Percentiles rank a stretch among this genome's conserved stretches.
These are phyloP conservation scores for Kalmanozyma brasiliensis DNA, from an alignment of 1,284 basidiomycete species.

Conservation along the genomic window DNA sequence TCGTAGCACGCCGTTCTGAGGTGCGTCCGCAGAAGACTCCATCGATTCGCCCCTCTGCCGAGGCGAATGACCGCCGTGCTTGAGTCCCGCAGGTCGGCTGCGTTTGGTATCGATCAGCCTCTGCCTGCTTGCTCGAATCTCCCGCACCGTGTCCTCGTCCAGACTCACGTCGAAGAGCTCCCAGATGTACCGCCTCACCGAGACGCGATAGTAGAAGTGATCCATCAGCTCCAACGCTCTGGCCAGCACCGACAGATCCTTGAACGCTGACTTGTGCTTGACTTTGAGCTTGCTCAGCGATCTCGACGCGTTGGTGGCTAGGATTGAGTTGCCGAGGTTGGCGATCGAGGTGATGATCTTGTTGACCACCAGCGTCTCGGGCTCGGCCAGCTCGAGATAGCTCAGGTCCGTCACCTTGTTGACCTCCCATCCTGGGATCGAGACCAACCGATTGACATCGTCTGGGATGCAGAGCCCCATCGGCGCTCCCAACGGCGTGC, in stretches of 20 bases:
- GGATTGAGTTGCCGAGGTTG: constrained; percentile 93
- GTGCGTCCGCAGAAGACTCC: not conserved
- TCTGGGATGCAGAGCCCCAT: constrained; percentile 90
- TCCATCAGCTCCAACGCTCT: constrained; percentile 60
- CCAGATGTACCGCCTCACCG: constrained; percentile 88
- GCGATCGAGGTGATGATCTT: constrained; percentile 89
- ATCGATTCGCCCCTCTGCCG: constrained; percentile 15
- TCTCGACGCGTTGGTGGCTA: constrained; percentile 72
- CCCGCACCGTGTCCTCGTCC: constrained; percentile 38
- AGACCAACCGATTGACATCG: constrained; percentile 81
- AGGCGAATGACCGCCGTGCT: constrained; percentile 1
- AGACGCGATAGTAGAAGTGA: constrained; percentile 77
- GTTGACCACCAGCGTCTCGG: constrained; percentile 76
- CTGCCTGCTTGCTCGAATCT: constrained; percentile 24
- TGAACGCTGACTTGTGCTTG: constrained; percentile 51
- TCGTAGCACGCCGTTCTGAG: constrained; percentile 1
- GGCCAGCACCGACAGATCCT: constrained; percentile 47
- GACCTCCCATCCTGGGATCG: constrained; percentile 82
- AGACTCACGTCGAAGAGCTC: constrained; percentile 81
- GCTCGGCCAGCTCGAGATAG: constrained; percentile 57
- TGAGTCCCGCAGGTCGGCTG: not conserved
- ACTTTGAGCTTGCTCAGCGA: constrained; percentile 71
- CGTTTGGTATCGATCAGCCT: constrained; percentile 41
- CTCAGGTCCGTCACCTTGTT: constrained; percentile 20
- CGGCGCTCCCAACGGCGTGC: constrained; percentile 85